Evolutionary conservation across 345 rosid genomes (phyloP).

Genomic region (Populus deltoides): DNA sequence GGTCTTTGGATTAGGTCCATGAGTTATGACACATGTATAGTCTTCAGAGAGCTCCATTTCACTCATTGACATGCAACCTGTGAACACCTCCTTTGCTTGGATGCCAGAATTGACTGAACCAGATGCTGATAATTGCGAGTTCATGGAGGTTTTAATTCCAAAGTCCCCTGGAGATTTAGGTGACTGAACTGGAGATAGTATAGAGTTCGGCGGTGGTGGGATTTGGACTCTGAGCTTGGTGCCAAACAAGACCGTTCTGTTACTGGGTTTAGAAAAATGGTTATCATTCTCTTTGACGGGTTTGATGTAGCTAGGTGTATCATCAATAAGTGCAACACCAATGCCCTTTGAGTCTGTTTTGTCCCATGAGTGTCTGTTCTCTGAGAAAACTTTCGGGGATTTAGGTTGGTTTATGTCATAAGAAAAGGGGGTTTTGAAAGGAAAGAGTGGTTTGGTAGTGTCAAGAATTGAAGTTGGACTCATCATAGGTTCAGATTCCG

Average conservation of each 20-base stretch:
- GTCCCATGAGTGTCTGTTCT: slow-evolving; percentile 27
- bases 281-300: slow-evolving; percentile 6
- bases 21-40: slow-evolving; percentile 72
- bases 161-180: slow-evolving; percentile 42
- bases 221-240: slow-evolving; percentile 51
- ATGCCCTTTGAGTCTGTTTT: slow-evolving; percentile 40
- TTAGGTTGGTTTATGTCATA: slow-evolving; percentile 26
- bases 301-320: slow-evolving; percentile 10
- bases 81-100: slow-evolving; percentile 22
- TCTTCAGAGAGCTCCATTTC: slow-evolving; percentile 84
- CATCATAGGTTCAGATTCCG: slow-evolving; percentile 41
- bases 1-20: slow-evolving; percentile 72
- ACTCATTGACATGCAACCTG: slow-evolving; percentile 33
- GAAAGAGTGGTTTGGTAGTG: slow-evolving; percentile 39
- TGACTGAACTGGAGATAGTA: slow-evolving; percentile 20
- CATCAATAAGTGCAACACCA: slow-evolving; percentile 56
- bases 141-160: slow-evolving; percentile 46
- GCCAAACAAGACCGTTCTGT: slow-evolving; percentile 56
- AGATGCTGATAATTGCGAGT: slow-evolving; percentile 22
- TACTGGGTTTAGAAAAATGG: slow-evolving; percentile 22
- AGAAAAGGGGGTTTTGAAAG: slow-evolving; percentile 35
- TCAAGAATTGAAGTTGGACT: slow-evolving; percentile 71
- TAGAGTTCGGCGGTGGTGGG: slow-evolving; percentile 27
- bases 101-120: slow-evolving; percentile 25
- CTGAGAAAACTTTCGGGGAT: slow-evolving; percentile 32